phyloP scores from a whole-genome alignment of 164 flowering plant genomes.

The Litsea cubeba region DNA sequence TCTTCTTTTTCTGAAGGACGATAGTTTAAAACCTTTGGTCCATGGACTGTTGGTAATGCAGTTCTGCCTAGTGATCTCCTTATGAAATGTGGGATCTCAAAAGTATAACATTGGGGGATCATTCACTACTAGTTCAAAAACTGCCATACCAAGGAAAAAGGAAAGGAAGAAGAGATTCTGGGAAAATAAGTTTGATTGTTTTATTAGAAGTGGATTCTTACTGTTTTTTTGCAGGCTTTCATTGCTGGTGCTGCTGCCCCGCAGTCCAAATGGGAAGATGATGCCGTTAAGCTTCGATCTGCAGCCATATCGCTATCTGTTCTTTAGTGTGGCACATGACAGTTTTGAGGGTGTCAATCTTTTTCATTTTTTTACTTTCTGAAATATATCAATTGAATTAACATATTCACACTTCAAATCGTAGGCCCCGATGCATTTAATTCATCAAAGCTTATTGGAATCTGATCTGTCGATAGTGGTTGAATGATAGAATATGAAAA shows the following conservation, averaged over 20 bases:
- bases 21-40: too few species aligned
- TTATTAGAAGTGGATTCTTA: not conserved
- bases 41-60: not conserved
- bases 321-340: slow-evolving; percentile 23
- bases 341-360: not conserved
- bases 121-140: not conserved
- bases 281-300: slow-evolving; percentile 85
- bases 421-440: not conserved
- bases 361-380: not conserved
- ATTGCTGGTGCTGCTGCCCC: slow-evolving; percentile 93
- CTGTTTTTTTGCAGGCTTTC: slow-evolving; percentile 38
- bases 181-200: not conserved
- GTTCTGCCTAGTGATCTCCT: not conserved
- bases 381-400: not conserved
- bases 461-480: too few species aligned
- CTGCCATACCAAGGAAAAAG: too few species aligned
- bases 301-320: slow-evolving; percentile 83
- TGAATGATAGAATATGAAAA: too few species aligned
- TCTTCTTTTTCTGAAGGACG: not conserved
- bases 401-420: not conserved
- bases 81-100: not conserved
- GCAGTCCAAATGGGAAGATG: slow-evolving; percentile 69
- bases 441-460: not conserved
- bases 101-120: not conserved
- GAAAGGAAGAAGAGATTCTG: not conserved